These are phyloP conservation scores for Diaporthe australafricana DNA, from an alignment of 2,329 filamentous ascomycete species.

Conservation along the genomic window DNA sequence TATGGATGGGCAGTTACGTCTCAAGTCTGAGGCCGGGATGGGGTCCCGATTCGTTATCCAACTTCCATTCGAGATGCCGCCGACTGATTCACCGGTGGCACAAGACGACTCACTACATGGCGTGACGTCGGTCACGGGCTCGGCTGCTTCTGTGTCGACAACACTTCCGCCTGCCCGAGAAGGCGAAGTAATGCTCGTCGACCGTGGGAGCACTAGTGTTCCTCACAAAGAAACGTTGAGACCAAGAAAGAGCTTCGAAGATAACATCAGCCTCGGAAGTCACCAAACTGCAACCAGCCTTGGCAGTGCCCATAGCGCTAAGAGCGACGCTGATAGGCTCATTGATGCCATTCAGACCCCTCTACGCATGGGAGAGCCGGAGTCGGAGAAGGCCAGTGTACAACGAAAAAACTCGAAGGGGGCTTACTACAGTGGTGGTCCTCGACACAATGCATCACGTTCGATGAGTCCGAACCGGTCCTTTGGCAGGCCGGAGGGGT, in stretches of 20 bases:
- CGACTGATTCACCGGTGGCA: conserved; percentile 23
- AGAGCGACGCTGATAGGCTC: conserved; percentile 75
- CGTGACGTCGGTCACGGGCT: conserved; percentile 37
- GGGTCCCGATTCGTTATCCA: conserved; percentile 87
- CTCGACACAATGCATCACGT: conserved; percentile 8
- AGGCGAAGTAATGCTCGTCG: conserved; percentile 73
- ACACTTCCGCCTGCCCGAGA: conserved; percentile 47
- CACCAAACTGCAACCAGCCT: conserved; percentile 59
- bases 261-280: conserved; percentile 54
- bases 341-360: conserved; percentile 79
- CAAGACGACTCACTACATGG: neutral
- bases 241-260: conserved; percentile 50
- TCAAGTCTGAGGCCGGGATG: conserved; percentile 85
- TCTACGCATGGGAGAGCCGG: conserved; percentile 54
- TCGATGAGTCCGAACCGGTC: conserved; percentile 32
- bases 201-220: conserved; percentile 51
- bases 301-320: conserved; percentile 61
- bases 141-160: conserved; percentile 48
- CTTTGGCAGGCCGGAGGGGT: conserved; percentile 8
- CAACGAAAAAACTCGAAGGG: conserved; percentile 35
- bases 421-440: conserved; percentile 16
- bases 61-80: conserved; percentile 77
- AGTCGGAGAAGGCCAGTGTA: conserved; percentile 42
- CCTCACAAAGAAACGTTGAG: conserved; percentile 38
- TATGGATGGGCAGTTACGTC: conserved; percentile 87